Conservation (phyloP, 257 asterid genomes). For the Fraxinus americana region DNA sequence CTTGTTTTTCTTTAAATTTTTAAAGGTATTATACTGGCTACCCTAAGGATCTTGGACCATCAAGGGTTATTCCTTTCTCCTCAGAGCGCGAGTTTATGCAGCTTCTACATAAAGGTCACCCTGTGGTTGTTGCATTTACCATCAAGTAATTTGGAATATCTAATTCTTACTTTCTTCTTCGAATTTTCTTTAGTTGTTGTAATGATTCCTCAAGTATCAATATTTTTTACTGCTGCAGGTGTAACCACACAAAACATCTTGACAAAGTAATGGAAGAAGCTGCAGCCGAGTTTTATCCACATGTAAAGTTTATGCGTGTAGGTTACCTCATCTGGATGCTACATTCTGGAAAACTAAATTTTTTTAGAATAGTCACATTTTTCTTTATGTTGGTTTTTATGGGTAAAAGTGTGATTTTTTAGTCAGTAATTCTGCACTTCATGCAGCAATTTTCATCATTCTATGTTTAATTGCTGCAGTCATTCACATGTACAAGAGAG, state of each 20-base stretch:
- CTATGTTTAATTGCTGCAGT: neutral
- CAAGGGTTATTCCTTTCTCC: conserved; percentile 74
- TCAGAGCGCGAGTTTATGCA: conserved; percentile 93
- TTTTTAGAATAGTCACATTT: neutral
- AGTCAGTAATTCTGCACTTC: neutral
- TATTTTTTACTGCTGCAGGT: conserved; percentile 41
- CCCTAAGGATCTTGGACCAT: conserved; percentile 94
- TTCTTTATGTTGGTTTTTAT: neutral
- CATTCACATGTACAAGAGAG: neutral
- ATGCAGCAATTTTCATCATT: neutral
- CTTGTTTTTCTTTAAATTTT: conserved; percentile 20
- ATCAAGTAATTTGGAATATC: conserved; percentile 57
- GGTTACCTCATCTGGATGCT: conserved; percentile 24
- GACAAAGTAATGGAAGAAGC: conserved; percentile 90
- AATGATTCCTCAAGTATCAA: conserved; percentile 5
- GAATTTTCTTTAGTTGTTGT: neutral
- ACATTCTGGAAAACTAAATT: conserved; percentile 2
- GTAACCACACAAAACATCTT: conserved; percentile 84
- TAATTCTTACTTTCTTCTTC: conserved; percentile 2
- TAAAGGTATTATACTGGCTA: conserved; percentile 81
- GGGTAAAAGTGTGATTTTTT: neutral
- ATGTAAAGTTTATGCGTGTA: conserved; percentile 89
- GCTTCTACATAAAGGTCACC: conserved; percentile 91
- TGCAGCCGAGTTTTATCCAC: conserved; percentile 86
- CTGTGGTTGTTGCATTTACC: conserved; percentile 92